Evolutionary conservation across 192 early-diverging fungal species (phyloP), one percentile per base, ranked within the genome.

Genomic region (Oehlia diaphana): DNA sequence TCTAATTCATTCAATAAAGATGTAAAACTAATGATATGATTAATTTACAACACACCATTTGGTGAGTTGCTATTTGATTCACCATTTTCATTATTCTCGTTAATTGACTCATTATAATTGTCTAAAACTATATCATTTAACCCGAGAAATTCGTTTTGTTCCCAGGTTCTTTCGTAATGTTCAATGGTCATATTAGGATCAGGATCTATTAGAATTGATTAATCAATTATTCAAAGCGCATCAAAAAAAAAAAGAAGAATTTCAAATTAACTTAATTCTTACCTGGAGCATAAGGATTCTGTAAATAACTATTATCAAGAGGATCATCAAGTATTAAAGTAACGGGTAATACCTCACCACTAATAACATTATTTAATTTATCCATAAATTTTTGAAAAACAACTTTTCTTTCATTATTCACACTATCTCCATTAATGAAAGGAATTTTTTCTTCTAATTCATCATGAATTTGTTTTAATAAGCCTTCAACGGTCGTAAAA

Each of bases 401-500:
- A 9, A 74, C 79, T 49, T 86, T 84, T 79, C 89, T 83, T 35
- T 92, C 89, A 2, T 79, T 70, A 14, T 81, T 74, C 0, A 86
- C 84, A 44, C 93, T 93, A 79, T 98, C 93, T 72, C 96, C 97
- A 7, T 81, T 79, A 33, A 89, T 75, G 81, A 92, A 93, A n/a
- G 92, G 91, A 19, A 89, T 84, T 65, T 88, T 87, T 10, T 79
- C 84, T 53, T 89, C 82, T 21, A 97, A 87, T 87, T 98, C 96
- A 1, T 96, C 93, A 76, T 96, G 89, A 4, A 97, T 92, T 86
- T 97, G 96, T 42, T 89, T 84, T 78, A 98, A 81, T 67, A 98
- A 87, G 9, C 97, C 97, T 85, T 98, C 97, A 31, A 98, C 91
- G 3, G 97, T 98, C 3, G 97, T 98, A 81, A 98, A 98, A 44